Base-by-base conservation (phyloP, 2,329 filamentous ascomycete species). In the Alternaria brassicicola region DNA sequence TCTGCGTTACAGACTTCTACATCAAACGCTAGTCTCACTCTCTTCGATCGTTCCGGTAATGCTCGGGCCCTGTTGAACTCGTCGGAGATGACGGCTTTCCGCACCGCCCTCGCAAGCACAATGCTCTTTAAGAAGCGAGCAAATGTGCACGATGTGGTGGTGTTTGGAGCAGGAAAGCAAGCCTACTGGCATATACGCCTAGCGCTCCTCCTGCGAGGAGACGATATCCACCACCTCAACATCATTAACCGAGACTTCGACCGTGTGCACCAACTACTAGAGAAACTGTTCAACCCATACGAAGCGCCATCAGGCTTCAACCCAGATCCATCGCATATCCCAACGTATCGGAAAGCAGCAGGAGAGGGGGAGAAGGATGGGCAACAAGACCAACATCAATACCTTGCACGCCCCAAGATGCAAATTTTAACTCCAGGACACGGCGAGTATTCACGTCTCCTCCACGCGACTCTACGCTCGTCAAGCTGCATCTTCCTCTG, bases 171-270 rank as follows among this genome's bases (percentile, higher is more conserved):
- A 31, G 94, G 94, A 43, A 88, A 89, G 67, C 93, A 97, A 80
- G 94, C 94, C 12, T 96, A 94, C 80, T 98, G 93, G 93, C 94
- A 97, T 75, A 87, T 96, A 41, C 89, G 93, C 1, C 84, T 98
- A 4, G 89, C 93, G 0, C 83, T 98, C 10, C 83, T 94, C 63
- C 83, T 95, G 48, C 89, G 85, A 1, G 82, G 83, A 0, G 71
- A 80, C 43, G 91, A 92, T 19, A 89, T 97, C 67, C 88, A 89
- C 68, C 86, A 89, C 57, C 85, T 97, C 46, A 89, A 94, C 78
- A 89, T 97, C 69, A 88, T 97, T 73, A 96, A 93, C 71, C 88
- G 91, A 31, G 82, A 83, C 52, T 91, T 91, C 52, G 83, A 87
- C 8, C 83, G 81, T 42, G 86, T 85, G 1, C 80, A 82, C 13